Percentiles rank a stretch among this genome's conserved stretches.
These are phyloP conservation scores for Fimicolochytrium jonesii DNA, from an alignment of 192 early-diverging fungal genomes.

Conservation along the genomic window DNA sequence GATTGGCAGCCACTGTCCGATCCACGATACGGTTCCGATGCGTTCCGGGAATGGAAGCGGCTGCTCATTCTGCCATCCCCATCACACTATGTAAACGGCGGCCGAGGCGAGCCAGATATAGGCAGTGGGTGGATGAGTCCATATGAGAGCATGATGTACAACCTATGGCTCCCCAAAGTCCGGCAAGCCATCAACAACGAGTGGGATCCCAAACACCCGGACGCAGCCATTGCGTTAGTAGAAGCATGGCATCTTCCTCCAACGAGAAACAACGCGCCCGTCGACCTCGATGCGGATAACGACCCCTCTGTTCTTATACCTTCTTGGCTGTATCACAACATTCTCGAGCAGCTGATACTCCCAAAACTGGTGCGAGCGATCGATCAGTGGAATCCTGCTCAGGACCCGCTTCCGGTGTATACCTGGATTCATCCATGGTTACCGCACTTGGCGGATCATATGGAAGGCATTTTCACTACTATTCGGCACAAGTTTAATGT, in stretches of 20 bases:
- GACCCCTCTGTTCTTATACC: conserved; percentile 45
- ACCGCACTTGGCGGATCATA: conserved; percentile 51
- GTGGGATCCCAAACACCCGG: conserved; percentile 66
- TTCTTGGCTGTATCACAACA: conserved; percentile 66
- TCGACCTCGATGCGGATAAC: conserved; percentile 2
- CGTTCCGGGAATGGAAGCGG: conserved; percentile 53
- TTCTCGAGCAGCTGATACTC: conserved; percentile 72
- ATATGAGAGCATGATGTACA: conserved; percentile 73
- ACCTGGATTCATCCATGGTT: conserved; percentile 83
- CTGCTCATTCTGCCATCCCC: conserved; percentile 44
- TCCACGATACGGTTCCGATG: conserved; percentile 47
- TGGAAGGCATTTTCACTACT: conserved; percentile 45
- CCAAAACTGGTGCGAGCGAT: conserved; percentile 70
- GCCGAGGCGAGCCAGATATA: background rate
- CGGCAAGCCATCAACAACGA: conserved; percentile 74
- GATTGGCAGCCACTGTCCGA: conserved; percentile 66
- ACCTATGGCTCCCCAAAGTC: conserved; percentile 72
- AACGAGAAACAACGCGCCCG: too few relatives aligned
- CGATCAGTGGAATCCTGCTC: conserved; percentile 57
- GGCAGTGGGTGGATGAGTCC: conserved; percentile 54
- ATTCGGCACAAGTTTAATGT: conserved; percentile 61
- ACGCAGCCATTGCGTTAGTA: conserved; percentile 61
- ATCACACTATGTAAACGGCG: background rate
- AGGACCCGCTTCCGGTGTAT: conserved; percentile 57
- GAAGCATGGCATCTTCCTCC: conserved; percentile 73